These are phyloP conservation scores for Naganishia albida DNA, from an alignment of 1,284 basidiomycete species.

Conservation along the genomic window DNA sequence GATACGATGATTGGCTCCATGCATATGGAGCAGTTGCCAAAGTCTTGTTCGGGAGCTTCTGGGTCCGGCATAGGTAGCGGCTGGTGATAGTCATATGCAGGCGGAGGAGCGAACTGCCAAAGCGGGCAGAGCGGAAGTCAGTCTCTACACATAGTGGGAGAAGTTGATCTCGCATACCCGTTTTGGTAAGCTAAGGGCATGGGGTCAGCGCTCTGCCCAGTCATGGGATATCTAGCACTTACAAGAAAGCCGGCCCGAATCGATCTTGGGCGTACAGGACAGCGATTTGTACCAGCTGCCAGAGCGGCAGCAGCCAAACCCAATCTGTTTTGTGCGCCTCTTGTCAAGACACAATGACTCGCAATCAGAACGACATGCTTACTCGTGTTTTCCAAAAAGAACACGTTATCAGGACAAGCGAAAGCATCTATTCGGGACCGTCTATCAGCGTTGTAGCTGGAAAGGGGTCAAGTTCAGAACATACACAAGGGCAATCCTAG, in stretches of 20 bases:
- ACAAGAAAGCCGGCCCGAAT: conserved; percentile 80
- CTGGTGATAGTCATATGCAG: conserved; percentile 81
- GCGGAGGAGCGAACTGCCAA: conserved; percentile 62
- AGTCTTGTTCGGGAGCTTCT: conserved; percentile 68
- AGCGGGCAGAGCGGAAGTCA: conserved; percentile 8
- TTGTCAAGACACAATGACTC: background rate
- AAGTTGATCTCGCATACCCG: conserved; percentile 35
- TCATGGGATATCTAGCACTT: conserved; percentile 28
- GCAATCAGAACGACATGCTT: conserved; percentile 37
- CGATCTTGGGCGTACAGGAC: conserved; percentile 72
- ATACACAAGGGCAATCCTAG: conserved; percentile 73
- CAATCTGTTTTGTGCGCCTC: conserved; percentile 58
- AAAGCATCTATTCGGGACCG: conserved; percentile 65
- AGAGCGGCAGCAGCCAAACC: conserved; percentile 65
- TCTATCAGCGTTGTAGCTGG: background rate
- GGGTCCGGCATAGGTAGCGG: conserved; percentile 67
- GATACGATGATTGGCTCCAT: conserved; percentile 80
- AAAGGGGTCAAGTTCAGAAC: conserved; percentile 42
- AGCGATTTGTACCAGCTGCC: conserved; percentile 66
- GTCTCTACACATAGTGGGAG: conserved; percentile 15
- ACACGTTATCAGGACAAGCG: conserved; percentile 77
- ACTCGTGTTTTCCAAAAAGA: conserved; percentile 73
- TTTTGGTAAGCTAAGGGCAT: conserved; percentile 39
- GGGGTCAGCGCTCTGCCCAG: background rate
- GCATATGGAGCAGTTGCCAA: conserved; percentile 85